These are phyloP conservation scores for Singerocomus rubriflavus DNA, from an alignment of 1,284 basidiomycete species.

Conservation along the genomic window DNA sequence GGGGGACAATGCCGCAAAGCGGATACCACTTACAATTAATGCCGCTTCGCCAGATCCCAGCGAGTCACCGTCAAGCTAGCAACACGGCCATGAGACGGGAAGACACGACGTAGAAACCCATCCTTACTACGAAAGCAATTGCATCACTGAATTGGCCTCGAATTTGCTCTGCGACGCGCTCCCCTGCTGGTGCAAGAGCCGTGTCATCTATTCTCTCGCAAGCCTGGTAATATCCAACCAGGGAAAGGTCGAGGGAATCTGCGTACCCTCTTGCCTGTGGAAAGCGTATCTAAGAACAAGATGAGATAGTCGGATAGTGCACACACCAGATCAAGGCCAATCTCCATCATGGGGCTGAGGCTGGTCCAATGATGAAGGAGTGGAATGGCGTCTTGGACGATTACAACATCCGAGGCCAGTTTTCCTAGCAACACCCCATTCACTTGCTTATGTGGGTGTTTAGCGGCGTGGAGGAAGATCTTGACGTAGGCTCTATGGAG, in stretches of 20 bases:
- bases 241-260: conserved; percentile 41
- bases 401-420: conserved; percentile 36
- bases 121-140: conserved; percentile 59
- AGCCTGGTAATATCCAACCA: conserved; percentile 75
- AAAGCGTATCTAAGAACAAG: conserved; percentile 2
- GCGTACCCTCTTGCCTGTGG: conserved; percentile 56
- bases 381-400: conserved; percentile 64
- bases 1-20: not conserved
- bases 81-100: conserved; percentile 6
- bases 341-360: conserved; percentile 76
- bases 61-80: conserved; percentile 55
- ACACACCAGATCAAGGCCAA: conserved; percentile 69
- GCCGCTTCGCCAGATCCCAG: conserved; percentile 50
- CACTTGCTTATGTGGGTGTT: conserved; percentile 65
- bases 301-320: not conserved
- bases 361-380: conserved; percentile 77
- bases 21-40: conserved; percentile 47
- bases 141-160: conserved; percentile 51
- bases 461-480: conserved; percentile 68
- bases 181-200: conserved; percentile 60
- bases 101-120: conserved; percentile 1
- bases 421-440: conserved; percentile 67
- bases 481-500: conserved; percentile 60
- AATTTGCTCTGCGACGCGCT: conserved; percentile 54
- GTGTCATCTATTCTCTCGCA: conserved; percentile 58